Evolutionary conservation across 352 stramenopile genomes (phyloP).

Genomic region (Globisporangium carolinianum): DNA sequence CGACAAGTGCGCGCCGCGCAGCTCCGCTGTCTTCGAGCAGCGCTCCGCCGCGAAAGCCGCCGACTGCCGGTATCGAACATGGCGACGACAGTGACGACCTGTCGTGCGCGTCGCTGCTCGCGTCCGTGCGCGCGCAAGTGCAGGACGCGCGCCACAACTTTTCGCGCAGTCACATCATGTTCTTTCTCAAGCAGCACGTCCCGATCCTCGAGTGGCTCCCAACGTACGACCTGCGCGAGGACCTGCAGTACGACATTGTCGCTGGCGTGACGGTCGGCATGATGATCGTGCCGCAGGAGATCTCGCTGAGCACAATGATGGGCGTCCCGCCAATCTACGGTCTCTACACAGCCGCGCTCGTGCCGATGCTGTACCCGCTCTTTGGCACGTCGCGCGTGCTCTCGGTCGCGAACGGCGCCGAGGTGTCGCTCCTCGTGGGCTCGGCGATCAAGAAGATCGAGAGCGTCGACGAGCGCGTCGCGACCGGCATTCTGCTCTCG

Average conservation of each 20-base stretch:
- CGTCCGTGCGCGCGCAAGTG: constrained; percentile 1
- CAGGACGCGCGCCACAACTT: constrained; percentile 16
- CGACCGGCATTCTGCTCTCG: constrained; percentile 41
- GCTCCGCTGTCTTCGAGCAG: too few relatives aligned
- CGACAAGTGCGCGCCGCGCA: too few relatives aligned
- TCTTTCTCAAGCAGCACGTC: constrained; percentile 39
- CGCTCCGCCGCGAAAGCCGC: too few relatives aligned
- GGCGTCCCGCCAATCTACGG: constrained; percentile 83
- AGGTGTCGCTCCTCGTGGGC: constrained; percentile 51
- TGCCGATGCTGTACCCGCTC: constrained; percentile 83
- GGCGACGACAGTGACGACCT: not conserved
- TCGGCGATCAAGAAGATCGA: constrained; percentile 62
- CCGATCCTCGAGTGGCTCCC: constrained; percentile 59
- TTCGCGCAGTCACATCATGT: constrained; percentile 20
- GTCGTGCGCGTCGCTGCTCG: constrained; percentile 6
- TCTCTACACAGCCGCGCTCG: constrained; percentile 79
- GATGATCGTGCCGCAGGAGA: constrained; percentile 88
- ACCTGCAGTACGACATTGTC: constrained; percentile 50
- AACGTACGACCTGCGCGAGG: constrained; percentile 40
- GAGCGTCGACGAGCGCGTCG: constrained; percentile 40
- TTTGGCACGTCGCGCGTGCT: constrained; percentile 81
- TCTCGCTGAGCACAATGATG: constrained; percentile 88
- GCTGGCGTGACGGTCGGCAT: constrained; percentile 62
- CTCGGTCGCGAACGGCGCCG: constrained; percentile 68
- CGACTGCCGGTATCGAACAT: too few relatives aligned